Evolutionary conservation across 805 yeast genomes (phyloP).

Genomic region (Wickerhamia fluorescens): DNA sequence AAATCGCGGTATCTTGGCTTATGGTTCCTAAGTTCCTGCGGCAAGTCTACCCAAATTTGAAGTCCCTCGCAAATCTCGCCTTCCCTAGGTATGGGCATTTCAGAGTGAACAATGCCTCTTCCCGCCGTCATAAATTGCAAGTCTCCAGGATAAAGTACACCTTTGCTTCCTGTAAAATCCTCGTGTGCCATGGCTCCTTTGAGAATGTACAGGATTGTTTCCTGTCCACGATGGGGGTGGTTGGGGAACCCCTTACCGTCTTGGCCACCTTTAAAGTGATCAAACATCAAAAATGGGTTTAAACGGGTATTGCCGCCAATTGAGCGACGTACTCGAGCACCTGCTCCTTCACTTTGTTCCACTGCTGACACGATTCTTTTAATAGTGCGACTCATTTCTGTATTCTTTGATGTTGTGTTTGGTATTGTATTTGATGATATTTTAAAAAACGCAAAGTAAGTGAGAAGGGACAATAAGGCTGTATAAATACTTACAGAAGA

Average conservation of each 20-base stretch:
- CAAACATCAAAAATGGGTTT: constrained; percentile 76
- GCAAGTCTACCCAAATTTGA: constrained; percentile 87
- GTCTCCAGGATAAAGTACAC: constrained; percentile 74
- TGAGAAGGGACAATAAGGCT: too few relatives aligned
- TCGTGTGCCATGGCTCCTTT: constrained; percentile 71
- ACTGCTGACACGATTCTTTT: constrained; percentile 35
- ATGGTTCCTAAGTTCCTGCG: constrained; percentile 51
- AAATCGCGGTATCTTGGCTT: constrained; percentile 78
- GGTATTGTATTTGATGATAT: too few relatives aligned
- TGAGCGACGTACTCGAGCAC: constrained; percentile 79
- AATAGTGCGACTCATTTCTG: too few relatives aligned
- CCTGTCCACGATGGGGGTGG: constrained; percentile 80
- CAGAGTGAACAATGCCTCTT: constrained; percentile 77
- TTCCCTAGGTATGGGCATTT: constrained; percentile 62
- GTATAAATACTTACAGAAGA: too few relatives aligned
- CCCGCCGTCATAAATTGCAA: constrained; percentile 95
- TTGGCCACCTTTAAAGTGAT: constrained; percentile 55
- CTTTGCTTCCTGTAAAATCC: constrained; percentile 82
- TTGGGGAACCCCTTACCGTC: constrained; percentile 75
- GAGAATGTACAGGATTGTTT: constrained; percentile 64
- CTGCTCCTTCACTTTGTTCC: constrained; percentile 80
- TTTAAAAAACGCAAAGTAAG: too few relatives aligned
- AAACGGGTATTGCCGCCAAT: constrained; percentile 75
- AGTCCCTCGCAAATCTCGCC: constrained; percentile 53
- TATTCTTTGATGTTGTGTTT: too few relatives aligned